Evolutionary conservation across 306 rosid genomes (phyloP).

Genomic region (Hippophae rhamnoides): DNA sequence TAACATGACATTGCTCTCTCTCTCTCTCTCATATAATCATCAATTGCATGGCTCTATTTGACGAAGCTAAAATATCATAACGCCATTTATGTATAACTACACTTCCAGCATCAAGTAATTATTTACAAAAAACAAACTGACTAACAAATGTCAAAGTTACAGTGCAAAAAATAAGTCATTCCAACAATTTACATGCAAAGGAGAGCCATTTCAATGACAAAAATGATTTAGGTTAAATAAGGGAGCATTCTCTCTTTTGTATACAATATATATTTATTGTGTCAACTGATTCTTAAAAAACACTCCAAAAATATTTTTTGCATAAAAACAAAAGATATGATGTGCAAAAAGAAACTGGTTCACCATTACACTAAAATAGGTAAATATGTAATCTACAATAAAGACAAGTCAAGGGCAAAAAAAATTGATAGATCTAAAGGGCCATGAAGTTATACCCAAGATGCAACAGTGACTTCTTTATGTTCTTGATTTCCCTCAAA

Average conservation of each 20-base stretch:
- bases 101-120: too few species aligned
- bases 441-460: conserved; percentile 63
- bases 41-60: not conserved
- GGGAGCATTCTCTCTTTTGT: not conserved
- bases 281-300: not conserved
- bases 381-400: not conserved
- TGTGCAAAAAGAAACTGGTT: too few species aligned
- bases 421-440: not conserved
- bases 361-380: too few species aligned
- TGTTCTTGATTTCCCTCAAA: conserved; percentile 48
- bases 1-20: not conserved
- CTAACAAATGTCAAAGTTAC: too few species aligned
- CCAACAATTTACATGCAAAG: too few species aligned
- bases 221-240: too few species aligned
- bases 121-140: too few species aligned
- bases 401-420: not conserved
- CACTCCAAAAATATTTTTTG: not conserved
- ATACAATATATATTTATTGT: not conserved
- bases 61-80: not conserved
- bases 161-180: too few species aligned
- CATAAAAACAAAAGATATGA: not conserved
- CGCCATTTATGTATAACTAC: too few species aligned
- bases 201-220: not conserved
- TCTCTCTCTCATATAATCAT: not conserved
- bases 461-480: conserved; percentile 78